Evolutionary conservation across 192 early-diverging fungal species (phyloP), one percentile per base, ranked within the genome.

Genomic region (Podila epicladia): DNA sequence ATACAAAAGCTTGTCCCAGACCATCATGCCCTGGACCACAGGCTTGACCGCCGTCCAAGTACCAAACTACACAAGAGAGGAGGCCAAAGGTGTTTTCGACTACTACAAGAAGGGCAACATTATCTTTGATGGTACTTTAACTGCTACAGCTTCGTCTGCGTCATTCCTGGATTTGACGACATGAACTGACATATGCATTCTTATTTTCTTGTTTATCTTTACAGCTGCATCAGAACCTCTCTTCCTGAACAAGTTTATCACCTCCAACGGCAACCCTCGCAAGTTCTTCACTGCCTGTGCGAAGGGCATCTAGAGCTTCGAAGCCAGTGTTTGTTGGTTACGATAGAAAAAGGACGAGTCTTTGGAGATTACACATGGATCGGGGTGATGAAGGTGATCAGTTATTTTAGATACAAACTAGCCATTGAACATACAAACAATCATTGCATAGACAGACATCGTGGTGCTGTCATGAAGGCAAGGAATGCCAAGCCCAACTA

Each of bases 211-310:
- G 38, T 15, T 67, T 59, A n/a, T 59, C 33, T 38, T 2, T 29
- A 29, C 29, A 74, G 74, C 70, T 32, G 41, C 71, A 68, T 84
- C 68, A 77, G 73, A 73, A 77, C 28, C 58, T n/a, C 28, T 72
- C 5, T 75, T 72, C 58, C 17, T 71, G 29, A 85, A 62, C 75
- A 71, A 82, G 74, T 85, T 74, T 37, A 77, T 76, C 38, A 67
- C 64, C 15, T 76, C 78, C 37, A 69, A 69, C 61, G 83, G 78
- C 37, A 85, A 85, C 66, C 83, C 83, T 33, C 83, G 83, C 57
- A 85, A 85, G 59, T 85, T 85, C 73, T 85, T 82, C 71, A 82
- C 76, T 70, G 74, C 74, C 3, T 85, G 83, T 58, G 83, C 79
- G 58, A 85, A 82, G 66, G 77, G 71, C 20, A 69, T 80, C 50